These are phyloP conservation scores for Fusarium marasasianum DNA, from an alignment of 2,329 filamentous ascomycete genomes.

Conservation along the genomic window DNA sequence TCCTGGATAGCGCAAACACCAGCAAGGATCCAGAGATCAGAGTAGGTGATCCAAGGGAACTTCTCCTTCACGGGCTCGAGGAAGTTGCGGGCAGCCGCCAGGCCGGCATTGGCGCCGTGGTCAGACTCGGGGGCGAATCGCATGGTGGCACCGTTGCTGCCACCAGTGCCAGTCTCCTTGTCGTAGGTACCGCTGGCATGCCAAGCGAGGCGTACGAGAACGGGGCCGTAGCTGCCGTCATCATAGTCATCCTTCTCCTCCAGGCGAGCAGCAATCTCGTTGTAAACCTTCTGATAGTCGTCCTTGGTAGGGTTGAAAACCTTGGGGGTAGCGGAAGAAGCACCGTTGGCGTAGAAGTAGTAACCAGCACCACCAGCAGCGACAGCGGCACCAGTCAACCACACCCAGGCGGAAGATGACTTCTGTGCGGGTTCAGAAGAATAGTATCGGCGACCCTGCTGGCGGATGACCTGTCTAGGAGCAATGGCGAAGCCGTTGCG, in stretches of 20 bases:
- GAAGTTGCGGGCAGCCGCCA: conserved; percentile 88
- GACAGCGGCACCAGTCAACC: conserved; percentile 66
- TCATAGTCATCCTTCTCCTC: conserved; percentile 96
- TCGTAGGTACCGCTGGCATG: conserved; percentile 94
- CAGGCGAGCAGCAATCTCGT: conserved; percentile 80
- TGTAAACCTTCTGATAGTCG: conserved; percentile 96
- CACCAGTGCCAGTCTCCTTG: conserved; percentile 85
- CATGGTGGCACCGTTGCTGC: conserved; percentile 97
- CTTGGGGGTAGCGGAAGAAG: conserved; percentile 60
- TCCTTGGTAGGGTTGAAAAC: conserved; percentile 78
- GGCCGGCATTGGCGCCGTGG: conserved; percentile 93
- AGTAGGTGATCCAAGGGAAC: conserved; percentile 96
- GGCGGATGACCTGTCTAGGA: conserved; percentile 75
- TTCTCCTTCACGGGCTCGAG: conserved; percentile 88
- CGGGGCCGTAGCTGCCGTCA: conserved; percentile 94
- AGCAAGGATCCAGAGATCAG: conserved; percentile 93
- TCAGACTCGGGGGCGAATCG: conserved; percentile 87
- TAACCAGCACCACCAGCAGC: conserved; percentile 71
- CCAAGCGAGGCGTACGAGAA: conserved; percentile 91
- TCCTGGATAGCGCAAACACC: conserved; percentile 91
- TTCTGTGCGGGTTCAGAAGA: conserved; percentile 72
- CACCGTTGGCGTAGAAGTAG: conserved; percentile 71
- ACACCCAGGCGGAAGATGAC: conserved; percentile 61
- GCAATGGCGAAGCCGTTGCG: conserved; percentile 68
- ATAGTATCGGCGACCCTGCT: conserved; percentile 80